phyloP scores from a whole-genome alignment of 257 asterid species.

The Euphrasia confusa region DNA sequence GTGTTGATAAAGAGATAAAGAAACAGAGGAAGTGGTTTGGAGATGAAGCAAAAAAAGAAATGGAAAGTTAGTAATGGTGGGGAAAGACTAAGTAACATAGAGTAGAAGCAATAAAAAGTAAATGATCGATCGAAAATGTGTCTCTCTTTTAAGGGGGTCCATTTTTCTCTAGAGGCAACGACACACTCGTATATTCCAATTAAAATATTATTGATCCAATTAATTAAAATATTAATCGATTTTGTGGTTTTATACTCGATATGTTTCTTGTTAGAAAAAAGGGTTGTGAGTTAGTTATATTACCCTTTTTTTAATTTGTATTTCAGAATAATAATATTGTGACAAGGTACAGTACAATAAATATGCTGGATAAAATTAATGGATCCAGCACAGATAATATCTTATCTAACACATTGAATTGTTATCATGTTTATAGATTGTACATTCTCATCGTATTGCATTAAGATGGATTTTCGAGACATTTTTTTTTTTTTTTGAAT shows the following conservation, averaged over 20 bases:
- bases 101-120: slow-evolving; percentile 27
- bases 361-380: too few relatives aligned
- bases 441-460: too few relatives aligned
- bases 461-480: too few relatives aligned
- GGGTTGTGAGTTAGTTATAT: too few relatives aligned
- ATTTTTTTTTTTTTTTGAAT: too few relatives aligned
- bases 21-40: neutral
- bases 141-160: slow-evolving; percentile 18
- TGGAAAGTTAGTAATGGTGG: slow-evolving; percentile 12
- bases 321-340: too few relatives aligned
- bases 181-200: slow-evolving; percentile 12
- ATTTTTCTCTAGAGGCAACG: slow-evolving; percentile 26
- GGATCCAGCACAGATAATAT: too few relatives aligned
- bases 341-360: too few relatives aligned
- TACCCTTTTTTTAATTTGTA: too few relatives aligned
- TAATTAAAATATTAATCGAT: neutral
- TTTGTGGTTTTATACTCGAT: neutral
- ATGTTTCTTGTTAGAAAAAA: too few relatives aligned
- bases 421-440: too few relatives aligned
- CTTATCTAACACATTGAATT: too few relatives aligned
- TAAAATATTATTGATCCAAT: neutral
- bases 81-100: slow-evolving; percentile 7
- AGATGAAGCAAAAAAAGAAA: slow-evolving; percentile 8
- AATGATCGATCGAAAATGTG: neutral
- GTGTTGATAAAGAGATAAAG: neutral